A percentile compares a stretch with the other conserved stretches of the same genome.
Evolutionary conservation across 352 stramenopile genomes (phyloP).

Genomic region (Phytophthora foliorum): DNA sequence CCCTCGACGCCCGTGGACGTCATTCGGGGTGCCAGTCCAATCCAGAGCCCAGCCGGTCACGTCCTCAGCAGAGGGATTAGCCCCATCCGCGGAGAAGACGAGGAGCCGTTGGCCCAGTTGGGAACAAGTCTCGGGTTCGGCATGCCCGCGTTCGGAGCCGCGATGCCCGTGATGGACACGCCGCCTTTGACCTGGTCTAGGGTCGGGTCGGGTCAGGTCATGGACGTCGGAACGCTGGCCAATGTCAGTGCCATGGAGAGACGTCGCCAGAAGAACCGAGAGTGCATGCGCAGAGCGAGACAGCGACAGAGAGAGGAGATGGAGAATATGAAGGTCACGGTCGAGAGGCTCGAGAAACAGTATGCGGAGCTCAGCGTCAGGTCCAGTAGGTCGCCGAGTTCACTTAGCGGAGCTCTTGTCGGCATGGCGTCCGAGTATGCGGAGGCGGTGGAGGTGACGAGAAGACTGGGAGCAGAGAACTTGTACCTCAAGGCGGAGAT

Average conservation of each 20-base stretch:
- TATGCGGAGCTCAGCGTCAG: constrained; percentile 43
- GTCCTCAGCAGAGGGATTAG: constrained; percentile 8
- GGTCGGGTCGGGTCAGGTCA: constrained; percentile 1
- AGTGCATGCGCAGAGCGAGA: constrained; percentile 52
- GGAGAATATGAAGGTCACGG: constrained; percentile 39
- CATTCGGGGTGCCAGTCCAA: constrained; percentile 26
- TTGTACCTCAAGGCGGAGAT: constrained; percentile 50
- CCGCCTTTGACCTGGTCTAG: constrained; percentile 4
- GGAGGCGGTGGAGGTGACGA: constrained; percentile 34
- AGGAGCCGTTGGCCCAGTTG: constrained; percentile 8
- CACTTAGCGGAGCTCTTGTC: not conserved
- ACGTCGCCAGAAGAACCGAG: constrained; percentile 50
- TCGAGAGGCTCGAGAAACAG: constrained; percentile 49
- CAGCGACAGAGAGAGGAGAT: constrained; percentile 49
- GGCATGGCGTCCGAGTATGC: constrained; percentile 19
- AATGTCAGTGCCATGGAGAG: constrained; percentile 40
- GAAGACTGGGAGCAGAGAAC: constrained; percentile 53
- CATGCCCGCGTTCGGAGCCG: constrained; percentile 7
- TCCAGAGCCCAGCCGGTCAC: constrained; percentile 13
- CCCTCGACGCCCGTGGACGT: constrained; percentile 10
- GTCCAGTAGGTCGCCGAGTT: not conserved
- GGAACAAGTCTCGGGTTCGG: constrained; percentile 3
- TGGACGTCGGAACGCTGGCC: constrained; percentile 30
- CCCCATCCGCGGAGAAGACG: constrained; percentile 28
- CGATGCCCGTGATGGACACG: constrained; percentile 25